These are phyloP conservation scores for Inga leiocalycina DNA, from an alignment of 306 rosid species.

Conservation along the genomic window DNA sequence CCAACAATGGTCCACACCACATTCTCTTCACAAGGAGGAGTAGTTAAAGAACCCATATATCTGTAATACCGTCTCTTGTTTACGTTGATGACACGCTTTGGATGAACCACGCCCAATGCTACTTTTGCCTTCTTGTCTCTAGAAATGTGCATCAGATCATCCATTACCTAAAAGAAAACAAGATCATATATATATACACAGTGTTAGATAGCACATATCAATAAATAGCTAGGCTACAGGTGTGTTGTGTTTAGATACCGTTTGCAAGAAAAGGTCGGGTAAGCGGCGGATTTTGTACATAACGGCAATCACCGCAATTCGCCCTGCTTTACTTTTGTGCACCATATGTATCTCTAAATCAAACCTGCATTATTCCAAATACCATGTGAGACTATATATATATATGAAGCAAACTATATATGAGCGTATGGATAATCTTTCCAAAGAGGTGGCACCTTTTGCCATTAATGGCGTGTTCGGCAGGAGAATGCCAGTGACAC, in stretches of 20 bases:
- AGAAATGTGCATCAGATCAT: slow-evolving; percentile 22
- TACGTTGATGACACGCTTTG: slow-evolving; percentile 18
- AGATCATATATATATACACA: not conserved
- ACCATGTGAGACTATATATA: not conserved
- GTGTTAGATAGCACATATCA: not conserved
- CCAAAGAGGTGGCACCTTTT: not conserved
- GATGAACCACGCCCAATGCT: slow-evolving; percentile 34
- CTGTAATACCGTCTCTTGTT: slow-evolving; percentile 43
- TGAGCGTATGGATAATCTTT: no score
- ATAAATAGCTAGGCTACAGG: no score
- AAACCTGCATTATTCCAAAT: slow-evolving; percentile 5
- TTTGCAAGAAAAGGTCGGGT: slow-evolving; percentile 41
- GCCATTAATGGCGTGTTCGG: slow-evolving; percentile 57
- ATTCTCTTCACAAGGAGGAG: slow-evolving; percentile 62
- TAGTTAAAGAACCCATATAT: slow-evolving; percentile 58
- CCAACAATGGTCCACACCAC: slow-evolving; percentile 47
- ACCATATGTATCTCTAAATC: slow-evolving; percentile 57
- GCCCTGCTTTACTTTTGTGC: slow-evolving; percentile 44
- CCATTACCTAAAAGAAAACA: slow-evolving; percentile 32
- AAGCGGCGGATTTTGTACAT: slow-evolving; percentile 36
- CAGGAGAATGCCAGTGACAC: slow-evolving; percentile 65
- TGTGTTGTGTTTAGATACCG: slow-evolving; percentile 16
- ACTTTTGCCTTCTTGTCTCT: not conserved
- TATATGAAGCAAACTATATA: no score
- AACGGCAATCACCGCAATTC: slow-evolving; percentile 43